A percentile compares a stretch with the other conserved stretches of the same genome.
These are phyloP conservation scores for Ogataea paraovalis DNA, from an alignment of 805 yeast genomes.

Conservation along the genomic window DNA sequence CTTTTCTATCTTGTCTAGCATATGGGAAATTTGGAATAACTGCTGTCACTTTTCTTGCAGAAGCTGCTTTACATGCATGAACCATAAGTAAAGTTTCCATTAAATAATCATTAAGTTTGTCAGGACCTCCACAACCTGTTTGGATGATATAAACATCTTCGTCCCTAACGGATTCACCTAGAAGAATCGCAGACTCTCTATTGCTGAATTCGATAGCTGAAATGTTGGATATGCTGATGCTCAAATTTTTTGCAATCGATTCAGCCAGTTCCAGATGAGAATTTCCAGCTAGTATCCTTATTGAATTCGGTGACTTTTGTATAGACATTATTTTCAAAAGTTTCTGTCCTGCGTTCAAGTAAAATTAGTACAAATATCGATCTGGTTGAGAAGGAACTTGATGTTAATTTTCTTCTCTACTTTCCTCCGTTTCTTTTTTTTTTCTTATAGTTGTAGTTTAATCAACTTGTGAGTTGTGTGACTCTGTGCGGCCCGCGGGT, in stretches of 20 bases:
- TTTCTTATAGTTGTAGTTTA: too few relatives aligned
- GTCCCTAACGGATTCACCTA: slow-evolving; percentile 85
- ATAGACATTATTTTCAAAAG: slow-evolving; percentile 25
- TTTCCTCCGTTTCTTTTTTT: too few relatives aligned
- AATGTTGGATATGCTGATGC: slow-evolving; percentile 65
- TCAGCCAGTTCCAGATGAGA: slow-evolving; percentile 85
- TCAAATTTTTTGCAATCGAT: slow-evolving; percentile 61
- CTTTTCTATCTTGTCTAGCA: slow-evolving; percentile 96
- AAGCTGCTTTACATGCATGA: slow-evolving; percentile 93
- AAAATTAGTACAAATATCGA: background rate
- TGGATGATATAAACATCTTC: slow-evolving; percentile 85
- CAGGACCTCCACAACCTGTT: slow-evolving; percentile 82
- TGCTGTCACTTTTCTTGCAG: slow-evolving; percentile 90
- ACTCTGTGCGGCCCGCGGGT: too few relatives aligned
- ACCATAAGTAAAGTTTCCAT: slow-evolving; percentile 87
- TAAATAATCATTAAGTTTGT: slow-evolving; percentile 71
- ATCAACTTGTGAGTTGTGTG: too few relatives aligned
- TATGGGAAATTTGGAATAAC: slow-evolving; percentile 95
- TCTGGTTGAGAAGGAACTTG: background rate
- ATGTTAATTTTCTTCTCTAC: too few relatives aligned
- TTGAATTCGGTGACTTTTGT: slow-evolving; percentile 37
- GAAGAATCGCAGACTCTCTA: slow-evolving; percentile 82
- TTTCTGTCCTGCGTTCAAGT: too few relatives aligned
- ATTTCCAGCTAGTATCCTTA: slow-evolving; percentile 55
- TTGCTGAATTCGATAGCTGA: slow-evolving; percentile 84